Evolutionary conservation across 306 rosid genomes (phyloP).

Genomic region (Pueraria montana): DNA sequence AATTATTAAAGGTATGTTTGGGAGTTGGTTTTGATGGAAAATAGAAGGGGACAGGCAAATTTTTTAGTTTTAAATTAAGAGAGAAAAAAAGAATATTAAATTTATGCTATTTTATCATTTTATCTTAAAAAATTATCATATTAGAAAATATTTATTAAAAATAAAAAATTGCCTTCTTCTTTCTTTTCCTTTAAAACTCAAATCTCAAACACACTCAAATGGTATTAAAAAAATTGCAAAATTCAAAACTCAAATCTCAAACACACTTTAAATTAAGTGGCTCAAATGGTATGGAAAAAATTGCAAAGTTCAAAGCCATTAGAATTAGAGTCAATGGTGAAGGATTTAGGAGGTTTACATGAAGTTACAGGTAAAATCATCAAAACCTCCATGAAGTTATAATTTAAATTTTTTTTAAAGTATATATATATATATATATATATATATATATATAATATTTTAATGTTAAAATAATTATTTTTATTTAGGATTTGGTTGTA

Average conservation of each 20-base stretch:
- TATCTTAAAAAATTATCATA: background rate
- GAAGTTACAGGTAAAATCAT: background rate
- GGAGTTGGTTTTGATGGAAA: slow-evolving; percentile 10
- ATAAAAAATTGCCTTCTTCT: background rate
- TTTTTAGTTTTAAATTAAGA: background rate
- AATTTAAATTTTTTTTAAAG: too few species aligned
- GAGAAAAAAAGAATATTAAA: background rate
- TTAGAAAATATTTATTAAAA: background rate
- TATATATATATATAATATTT: too few species aligned
- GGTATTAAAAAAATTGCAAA: background rate
- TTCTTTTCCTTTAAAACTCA: background rate
- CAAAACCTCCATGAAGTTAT: too few species aligned
- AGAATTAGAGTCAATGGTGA: background rate
- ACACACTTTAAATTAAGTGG: background rate
- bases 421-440: too few species aligned
- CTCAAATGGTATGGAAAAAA: too few species aligned
- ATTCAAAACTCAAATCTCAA: background rate
- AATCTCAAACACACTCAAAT: background rate
- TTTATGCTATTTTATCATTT: background rate
- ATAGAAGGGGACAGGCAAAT: background rate
- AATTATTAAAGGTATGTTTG: slow-evolving; percentile 6
- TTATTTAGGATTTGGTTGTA: too few species aligned
- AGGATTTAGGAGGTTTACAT: background rate
- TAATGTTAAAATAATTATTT: too few species aligned
- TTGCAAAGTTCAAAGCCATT: background rate